Base-by-base conservation (phyloP, 1,139 yeast species). In the Debaryomyces singareniensis region DNA sequence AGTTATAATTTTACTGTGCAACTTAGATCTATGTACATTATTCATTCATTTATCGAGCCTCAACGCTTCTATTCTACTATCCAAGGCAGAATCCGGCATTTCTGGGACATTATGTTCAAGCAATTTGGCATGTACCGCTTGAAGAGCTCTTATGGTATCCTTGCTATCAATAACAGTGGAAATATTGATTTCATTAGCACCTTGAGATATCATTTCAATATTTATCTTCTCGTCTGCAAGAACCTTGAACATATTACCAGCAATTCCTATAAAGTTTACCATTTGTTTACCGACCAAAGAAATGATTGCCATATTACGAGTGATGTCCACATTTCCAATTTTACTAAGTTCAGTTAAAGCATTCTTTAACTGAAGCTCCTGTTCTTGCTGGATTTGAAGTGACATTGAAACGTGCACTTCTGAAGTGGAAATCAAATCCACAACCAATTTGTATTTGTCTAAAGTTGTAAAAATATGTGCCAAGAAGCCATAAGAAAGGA, bases 341-440 rank as follows among this genome's bases (percentile, higher is more conserved):
- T 72, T 75, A 30, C 79, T 71, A 44, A 91, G 69, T 48, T 87
- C 95, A 27, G 66, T 72, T 30, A 87, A 69, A 2, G 97, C 96
- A 33, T 69, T 68, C 39, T 75, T 72, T 42, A 83, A 64, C 23
- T 69, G 68, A 35, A 59, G 59, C 32, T 78, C 82, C 25, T 73
- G 73, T 37, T 83, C 93, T 1, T 45, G 37, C 30, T 76, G 78
- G 35, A 87, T 79, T 43, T 85, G 91, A 38, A 91, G 65, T 2
- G 98, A 98, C 98, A 91, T 89, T 12, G 97, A 89, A 16, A 91
- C 96, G 50, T 91, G 97, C 13, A 91, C 98, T 56, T 91, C 97
- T 0, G 96, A 86, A 3, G 98, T 91, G 24, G 96, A 86, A 47
- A 91, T 91, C 50, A 91, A 75, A 58, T 91, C 98, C 28, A 91